A percentile compares a stretch with the other conserved stretches of the same genome.
These are phyloP conservation scores for Talaromyces sp. DNA, from an alignment of 2,329 filamentous ascomycete species.

Conservation along the genomic window DNA sequence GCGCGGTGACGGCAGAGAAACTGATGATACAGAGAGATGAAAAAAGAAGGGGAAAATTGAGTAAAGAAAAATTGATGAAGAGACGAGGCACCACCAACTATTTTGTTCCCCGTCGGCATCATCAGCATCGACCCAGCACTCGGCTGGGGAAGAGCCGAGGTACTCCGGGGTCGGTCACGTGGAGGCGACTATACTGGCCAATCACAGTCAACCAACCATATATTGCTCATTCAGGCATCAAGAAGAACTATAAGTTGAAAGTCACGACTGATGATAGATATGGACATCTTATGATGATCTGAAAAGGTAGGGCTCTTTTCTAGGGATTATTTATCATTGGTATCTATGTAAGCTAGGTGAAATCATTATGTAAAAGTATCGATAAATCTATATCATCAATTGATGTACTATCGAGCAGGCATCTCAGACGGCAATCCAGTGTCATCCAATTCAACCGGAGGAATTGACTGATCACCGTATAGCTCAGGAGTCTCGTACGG, in stretches of 20 bases:
- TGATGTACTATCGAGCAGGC: not conserved
- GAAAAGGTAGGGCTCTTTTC: too few relatives aligned
- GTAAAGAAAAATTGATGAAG: not conserved
- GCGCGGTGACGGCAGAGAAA: not conserved
- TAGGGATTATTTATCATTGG: too few relatives aligned
- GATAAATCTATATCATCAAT: not conserved
- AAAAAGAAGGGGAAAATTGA: not conserved
- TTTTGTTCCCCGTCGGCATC: not conserved
- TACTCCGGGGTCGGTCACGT: not conserved
- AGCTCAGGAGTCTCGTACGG: not conserved
- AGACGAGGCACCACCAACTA: not conserved
- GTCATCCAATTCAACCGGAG: not conserved
- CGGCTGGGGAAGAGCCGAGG: not conserved
- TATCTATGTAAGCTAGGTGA: not conserved
- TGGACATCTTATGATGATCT: too few relatives aligned
- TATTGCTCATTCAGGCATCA: not conserved
- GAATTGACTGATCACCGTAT: not conserved
- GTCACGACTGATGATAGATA: too few relatives aligned
- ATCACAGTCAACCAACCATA: not conserved
- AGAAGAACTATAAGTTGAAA: too few relatives aligned
- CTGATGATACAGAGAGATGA: not conserved
- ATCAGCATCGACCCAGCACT: not conserved
- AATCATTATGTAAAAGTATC: not conserved
- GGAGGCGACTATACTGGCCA: not conserved
- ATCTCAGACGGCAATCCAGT: not conserved